phyloP scores from a whole-genome alignment of 2,329 filamentous ascomycete genomes.

The Dichotomopilus funicola region DNA sequence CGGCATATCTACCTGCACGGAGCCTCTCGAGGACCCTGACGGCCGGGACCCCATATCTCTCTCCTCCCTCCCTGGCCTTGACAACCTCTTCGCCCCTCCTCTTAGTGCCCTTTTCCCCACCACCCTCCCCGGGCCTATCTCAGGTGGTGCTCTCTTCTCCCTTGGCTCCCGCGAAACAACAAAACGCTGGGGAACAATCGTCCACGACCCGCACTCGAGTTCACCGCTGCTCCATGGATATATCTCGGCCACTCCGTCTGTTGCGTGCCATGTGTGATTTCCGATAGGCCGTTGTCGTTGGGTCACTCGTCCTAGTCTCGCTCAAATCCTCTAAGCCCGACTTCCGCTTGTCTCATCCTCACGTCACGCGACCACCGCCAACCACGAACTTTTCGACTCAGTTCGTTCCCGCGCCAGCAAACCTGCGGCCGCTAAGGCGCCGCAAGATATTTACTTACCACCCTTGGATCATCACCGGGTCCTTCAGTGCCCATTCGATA shows the following conservation, averaged over 20 bases:
- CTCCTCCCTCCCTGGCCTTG: conserved; percentile 3
- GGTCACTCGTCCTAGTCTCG: conserved; percentile 12
- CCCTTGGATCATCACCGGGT: background rate
- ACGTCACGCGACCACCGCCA: background rate
- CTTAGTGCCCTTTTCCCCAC: background rate
- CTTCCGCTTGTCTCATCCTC: background rate
- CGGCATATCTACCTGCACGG: conserved; percentile 19
- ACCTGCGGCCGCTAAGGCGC: background rate
- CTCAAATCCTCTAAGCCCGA: background rate
- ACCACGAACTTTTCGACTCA: background rate
- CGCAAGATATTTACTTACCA: background rate
- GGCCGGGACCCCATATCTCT: conserved; percentile 5
- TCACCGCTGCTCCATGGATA: conserved; percentile 21
- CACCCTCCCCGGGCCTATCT: background rate
- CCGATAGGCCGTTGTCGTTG: conserved; percentile 18
- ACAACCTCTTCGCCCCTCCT: background rate
- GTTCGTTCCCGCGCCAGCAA: background rate
- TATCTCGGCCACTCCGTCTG: conserved; percentile 8
- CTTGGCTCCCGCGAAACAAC: too few relatives aligned
- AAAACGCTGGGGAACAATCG: too few relatives aligned
- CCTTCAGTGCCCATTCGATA: conserved; percentile 8
- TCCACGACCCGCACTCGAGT: conserved; percentile 6
- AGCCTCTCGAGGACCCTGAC: conserved; percentile 15
- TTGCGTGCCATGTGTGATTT: conserved; percentile 24
- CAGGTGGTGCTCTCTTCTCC: too few relatives aligned